These are phyloP conservation scores for Cryphonectria japonica DNA, from an alignment of 2,329 filamentous ascomycete species.

Conservation along the genomic window DNA sequence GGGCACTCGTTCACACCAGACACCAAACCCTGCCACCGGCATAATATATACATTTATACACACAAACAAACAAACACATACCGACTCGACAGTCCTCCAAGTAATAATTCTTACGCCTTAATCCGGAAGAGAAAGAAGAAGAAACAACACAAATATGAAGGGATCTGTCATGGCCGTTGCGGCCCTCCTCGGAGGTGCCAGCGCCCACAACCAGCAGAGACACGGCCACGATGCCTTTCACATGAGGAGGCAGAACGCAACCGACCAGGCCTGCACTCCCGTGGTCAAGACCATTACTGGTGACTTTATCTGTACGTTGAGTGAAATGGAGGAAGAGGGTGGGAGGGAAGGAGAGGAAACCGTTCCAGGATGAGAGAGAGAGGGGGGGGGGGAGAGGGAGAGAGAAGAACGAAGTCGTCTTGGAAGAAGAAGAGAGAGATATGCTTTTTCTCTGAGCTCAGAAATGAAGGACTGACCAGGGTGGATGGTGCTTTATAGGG, in stretches of 20 bases:
- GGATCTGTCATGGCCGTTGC: constrained; percentile 67
- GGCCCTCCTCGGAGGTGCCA: constrained; percentile 60
- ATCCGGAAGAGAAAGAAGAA: not conserved
- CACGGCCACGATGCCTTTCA: constrained; percentile 65
- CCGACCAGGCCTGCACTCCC: constrained; percentile 68
- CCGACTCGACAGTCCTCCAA: not conserved
- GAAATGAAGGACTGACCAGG: constrained; percentile 11
- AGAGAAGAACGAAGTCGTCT: not conserved
- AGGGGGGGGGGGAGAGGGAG: too few relatives aligned
- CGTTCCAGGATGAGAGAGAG: not conserved
- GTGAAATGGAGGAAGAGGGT: not conserved
- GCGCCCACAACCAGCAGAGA: constrained; percentile 58
- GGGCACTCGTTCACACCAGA: constrained; percentile 67
- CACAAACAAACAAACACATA: constrained; percentile 24
- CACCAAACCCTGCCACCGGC: constrained; percentile 4
- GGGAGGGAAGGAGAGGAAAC: not conserved
- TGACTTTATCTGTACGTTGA: constrained; percentile 63
- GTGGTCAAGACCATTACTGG: constrained; percentile 74
- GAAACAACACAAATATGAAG: constrained; percentile 67
- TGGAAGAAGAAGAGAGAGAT: not conserved
- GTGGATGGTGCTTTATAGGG: constrained; percentile 13
- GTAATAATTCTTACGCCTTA: constrained; percentile 32
- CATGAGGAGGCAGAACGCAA: constrained; percentile 49
- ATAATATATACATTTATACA: constrained; percentile 38
- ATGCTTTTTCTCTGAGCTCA: not conserved